Evolutionary conservation across 139 green algal genomes (phyloP), one percentile per base, ranked within the genome.

Genomic region (Zygnema circumcarinatum): DNA sequence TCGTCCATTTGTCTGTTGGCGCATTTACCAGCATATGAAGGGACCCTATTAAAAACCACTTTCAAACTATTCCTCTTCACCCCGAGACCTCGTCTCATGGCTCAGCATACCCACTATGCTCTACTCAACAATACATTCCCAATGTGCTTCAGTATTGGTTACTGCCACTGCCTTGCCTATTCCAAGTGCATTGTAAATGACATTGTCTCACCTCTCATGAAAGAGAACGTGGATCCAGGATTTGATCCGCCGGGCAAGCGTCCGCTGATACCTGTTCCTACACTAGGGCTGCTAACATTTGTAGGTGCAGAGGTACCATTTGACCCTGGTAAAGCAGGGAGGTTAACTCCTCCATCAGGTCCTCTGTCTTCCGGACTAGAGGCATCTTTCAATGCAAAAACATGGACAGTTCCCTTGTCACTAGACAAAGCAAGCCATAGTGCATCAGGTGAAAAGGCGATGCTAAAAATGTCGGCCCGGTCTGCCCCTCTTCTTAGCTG

Each of bases 401-500:
- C 82, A 52, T 96, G 94, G 35, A 94, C 90, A 0, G 94, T 99
- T 89, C 94, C 95, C 85, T 98, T 98, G 93, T 98, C 95, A 81
- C 93, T 97, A 22, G 94, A 95, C 16, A 95, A 92, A 0, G 95
- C 97, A 36, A 99, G 93, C 93, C 94, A 98, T 0, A 96, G 91
- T 41, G 90, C 94, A 38, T 56, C 74, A n/a, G 88, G 88, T 22
- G 92, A 95, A 68, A 98, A 95, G 0, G 96, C 94, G 3, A 99
- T 90, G 92, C 90, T 94, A 93, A 95, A 96, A 38, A 99, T 96
- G 38, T 87, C 82, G 0, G 97, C 95, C 1, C 94, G 89, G 92
- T 99, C 95, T 0, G 94, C 92, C 16, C 97, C 97, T 2, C 97
- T 87, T 22, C 97, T 89, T 67, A 99, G 87, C 94, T 98, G 85